Evolutionary conservation across 345 rosid species (phyloP).

Genomic region (Eucalyptus urophylla): DNA sequence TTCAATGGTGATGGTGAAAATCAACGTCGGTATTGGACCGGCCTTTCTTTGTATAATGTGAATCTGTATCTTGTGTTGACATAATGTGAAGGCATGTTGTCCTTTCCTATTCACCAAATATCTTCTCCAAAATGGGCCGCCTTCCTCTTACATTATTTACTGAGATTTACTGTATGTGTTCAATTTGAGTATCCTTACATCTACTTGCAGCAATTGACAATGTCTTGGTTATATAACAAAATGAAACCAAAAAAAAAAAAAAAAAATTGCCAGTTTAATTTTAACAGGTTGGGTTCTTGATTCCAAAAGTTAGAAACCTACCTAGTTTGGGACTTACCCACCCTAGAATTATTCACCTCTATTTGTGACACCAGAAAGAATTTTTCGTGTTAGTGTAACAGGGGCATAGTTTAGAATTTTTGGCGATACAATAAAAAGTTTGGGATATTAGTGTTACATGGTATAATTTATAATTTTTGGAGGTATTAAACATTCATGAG

Average conservation of each 20-base stretch:
- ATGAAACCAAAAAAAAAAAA: neutral
- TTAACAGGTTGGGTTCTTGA: neutral
- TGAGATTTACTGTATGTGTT: neutral
- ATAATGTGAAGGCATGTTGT: neutral
- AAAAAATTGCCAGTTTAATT: fast-evolving
- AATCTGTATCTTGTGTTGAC: neutral
- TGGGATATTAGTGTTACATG: neutral
- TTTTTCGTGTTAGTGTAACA: neutral
- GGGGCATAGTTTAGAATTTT: neutral
- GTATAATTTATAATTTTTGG: neutral
- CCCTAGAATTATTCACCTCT: neutral
- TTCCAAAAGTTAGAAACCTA: neutral
- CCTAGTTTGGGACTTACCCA: neutral
- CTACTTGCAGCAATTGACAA: neutral
- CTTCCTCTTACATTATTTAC: neutral
- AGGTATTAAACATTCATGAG: neutral
- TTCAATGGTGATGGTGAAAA: neutral
- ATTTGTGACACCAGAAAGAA: neutral
- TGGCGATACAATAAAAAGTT: neutral
- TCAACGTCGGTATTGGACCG: neutral
- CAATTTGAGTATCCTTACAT: neutral
- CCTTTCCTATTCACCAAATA: neutral
- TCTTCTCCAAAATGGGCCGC: neutral
- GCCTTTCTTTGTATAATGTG: neutral
- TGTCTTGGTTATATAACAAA: neutral